Conservation (phyloP, 1,284 basidiomycete genomes). For the Limonomyces culmigenus region DNA sequence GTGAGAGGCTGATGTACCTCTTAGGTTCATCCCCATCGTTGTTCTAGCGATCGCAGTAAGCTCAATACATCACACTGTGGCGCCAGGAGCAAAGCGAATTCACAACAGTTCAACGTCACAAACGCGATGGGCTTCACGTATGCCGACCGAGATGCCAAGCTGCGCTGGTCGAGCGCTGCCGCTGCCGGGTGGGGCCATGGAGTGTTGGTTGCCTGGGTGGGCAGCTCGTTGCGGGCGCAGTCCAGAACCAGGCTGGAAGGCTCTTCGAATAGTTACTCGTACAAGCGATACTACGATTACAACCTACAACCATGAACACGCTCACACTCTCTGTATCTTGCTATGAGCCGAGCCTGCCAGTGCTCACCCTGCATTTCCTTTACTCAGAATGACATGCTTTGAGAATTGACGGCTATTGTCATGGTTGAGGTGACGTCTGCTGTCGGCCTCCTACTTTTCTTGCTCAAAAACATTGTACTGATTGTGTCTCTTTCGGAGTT, state of each 20-base stretch:
- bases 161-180: slow-evolving; percentile 60
- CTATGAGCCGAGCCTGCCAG: too few species aligned
- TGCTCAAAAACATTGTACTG: too few species aligned
- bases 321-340: too few species aligned
- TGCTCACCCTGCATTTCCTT: too few species aligned
- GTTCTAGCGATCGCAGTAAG: slow-evolving; percentile 77
- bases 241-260: slow-evolving; percentile 67
- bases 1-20: slow-evolving; percentile 2
- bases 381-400: too few species aligned
- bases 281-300: too few species aligned
- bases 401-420: too few species aligned
- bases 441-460: too few species aligned
- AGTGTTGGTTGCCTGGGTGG: slow-evolving; percentile 65
- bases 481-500: too few species aligned
- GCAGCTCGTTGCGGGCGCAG: slow-evolving; percentile 59
- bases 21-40: slow-evolving; percentile 3
- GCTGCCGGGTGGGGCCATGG: slow-evolving; percentile 42
- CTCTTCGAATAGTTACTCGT: too few species aligned
- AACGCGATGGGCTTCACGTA: slow-evolving; percentile 89
- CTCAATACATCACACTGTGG: slow-evolving; percentile 68
- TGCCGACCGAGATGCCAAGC: slow-evolving; percentile 83
- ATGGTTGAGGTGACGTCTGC: too few species aligned
- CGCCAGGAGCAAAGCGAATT: neutral
- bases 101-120: slow-evolving; percentile 28
- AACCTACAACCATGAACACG: too few species aligned